These are phyloP conservation scores for Tuber brumale DNA, from an alignment of 495 filamentous ascomycete genomes.

Conservation along the genomic window DNA sequence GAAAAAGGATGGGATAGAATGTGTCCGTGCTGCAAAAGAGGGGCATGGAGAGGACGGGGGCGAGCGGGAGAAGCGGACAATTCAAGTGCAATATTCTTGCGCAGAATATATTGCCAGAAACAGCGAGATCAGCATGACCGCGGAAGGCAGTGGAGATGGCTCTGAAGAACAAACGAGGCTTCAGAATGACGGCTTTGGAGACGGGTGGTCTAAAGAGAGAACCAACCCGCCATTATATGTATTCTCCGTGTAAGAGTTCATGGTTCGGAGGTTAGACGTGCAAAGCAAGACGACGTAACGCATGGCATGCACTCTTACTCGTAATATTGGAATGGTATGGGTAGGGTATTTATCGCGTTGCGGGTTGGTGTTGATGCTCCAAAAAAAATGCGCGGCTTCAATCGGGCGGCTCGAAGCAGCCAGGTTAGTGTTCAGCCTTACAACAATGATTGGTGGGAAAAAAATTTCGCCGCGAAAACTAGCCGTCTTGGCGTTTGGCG, in stretches of 20 bases:
- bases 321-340: neutral
- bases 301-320: neutral
- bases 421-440: neutral
- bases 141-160: neutral
- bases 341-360: too few species aligned
- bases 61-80: neutral
- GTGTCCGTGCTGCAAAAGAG: neutral
- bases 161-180: neutral
- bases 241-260: neutral
- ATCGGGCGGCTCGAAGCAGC: too few species aligned
- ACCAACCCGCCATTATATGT: neutral
- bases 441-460: neutral
- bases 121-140: neutral
- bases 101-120: neutral
- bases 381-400: too few species aligned
- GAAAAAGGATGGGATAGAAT: neutral
- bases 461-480: conserved; percentile 19
- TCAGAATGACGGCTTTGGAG: neutral
- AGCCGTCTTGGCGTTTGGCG: conserved; percentile 11
- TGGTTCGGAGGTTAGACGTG: neutral
- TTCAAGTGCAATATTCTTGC: neutral
- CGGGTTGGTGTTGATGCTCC: too few species aligned
- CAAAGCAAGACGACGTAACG: neutral
- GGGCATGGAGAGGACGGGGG: neutral
- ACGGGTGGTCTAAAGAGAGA: neutral